Conservation (phyloP, 31 red algal species). For the Asparagopsis taxiformis region DNA sequence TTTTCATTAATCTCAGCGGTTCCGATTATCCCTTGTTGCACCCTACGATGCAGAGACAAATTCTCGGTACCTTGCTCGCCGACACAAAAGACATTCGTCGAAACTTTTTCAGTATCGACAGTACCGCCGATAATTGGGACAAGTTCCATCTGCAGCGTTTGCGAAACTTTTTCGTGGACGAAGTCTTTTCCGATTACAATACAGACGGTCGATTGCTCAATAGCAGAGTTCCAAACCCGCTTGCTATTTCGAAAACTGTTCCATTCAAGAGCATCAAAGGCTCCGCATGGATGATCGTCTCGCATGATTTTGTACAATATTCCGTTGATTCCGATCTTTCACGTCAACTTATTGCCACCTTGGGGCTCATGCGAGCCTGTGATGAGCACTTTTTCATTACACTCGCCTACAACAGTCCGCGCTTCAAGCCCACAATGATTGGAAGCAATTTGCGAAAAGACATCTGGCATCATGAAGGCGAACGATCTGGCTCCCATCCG, state of each 20-base stretch:
- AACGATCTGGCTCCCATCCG: conserved; percentile 26
- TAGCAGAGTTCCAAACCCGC: no score
- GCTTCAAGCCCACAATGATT: conserved; percentile 22
- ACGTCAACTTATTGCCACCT: conserved; percentile 38
- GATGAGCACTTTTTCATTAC: conserved; percentile 54
- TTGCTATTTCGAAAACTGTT: conserved; percentile 3
- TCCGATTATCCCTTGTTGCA: conserved; percentile 79
- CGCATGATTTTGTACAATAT: conserved; percentile 21
- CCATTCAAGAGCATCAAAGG: conserved; percentile 46
- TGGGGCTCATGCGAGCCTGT: conserved; percentile 34
- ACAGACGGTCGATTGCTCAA: no score
- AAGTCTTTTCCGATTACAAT: conserved; percentile 35
- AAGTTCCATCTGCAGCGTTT: no score
- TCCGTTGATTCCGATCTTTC: conserved; percentile 26
- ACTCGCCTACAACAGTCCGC: conserved; percentile 13
- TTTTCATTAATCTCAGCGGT: conserved; percentile 78
- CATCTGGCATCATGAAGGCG: conserved; percentile 38
- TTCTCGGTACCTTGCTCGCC: no score
- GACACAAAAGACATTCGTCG: background rate
- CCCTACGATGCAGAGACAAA: background rate
- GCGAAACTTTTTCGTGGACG: no score
- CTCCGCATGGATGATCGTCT: conserved; percentile 79
- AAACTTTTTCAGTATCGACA: no score
- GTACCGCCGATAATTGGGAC: no score
- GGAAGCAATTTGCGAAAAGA: conserved; percentile 33